phyloP scores from a whole-genome alignment of 257 asterid species.

The Ballota nigra region DNA sequence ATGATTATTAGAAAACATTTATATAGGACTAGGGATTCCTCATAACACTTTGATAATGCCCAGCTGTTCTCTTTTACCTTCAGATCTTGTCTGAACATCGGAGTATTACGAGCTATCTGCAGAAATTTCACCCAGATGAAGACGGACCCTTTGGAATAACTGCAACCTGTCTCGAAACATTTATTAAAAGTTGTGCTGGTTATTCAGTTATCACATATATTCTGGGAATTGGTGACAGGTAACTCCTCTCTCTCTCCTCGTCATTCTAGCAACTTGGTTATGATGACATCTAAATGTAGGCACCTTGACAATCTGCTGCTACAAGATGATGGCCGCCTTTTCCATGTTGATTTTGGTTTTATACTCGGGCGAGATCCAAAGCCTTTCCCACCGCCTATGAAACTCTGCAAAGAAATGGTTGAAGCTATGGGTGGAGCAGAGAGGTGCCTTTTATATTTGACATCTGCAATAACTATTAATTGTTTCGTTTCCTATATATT shows the following conservation, averaged over 20 bases:
- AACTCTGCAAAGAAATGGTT: conserved; percentile 99
- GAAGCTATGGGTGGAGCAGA: conserved; percentile 99
- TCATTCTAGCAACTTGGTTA: background rate
- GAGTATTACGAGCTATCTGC: conserved; percentile 87
- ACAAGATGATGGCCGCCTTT: conserved; percentile 94
- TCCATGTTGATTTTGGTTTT: conserved; percentile 95
- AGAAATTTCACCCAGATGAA: conserved; percentile 90
- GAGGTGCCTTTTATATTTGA: conserved; percentile 45
- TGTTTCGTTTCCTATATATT: background rate
- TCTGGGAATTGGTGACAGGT: conserved; percentile 98
- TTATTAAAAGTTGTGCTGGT: conserved; percentile 98
- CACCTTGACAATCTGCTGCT: conserved; percentile 96
- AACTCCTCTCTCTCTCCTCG: background rate
- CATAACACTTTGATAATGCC: background rate
- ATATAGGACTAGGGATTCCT: background rate
- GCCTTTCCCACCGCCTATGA: conserved; percentile 99
- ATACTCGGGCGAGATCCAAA: conserved; percentile 97
- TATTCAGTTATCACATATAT: conserved; percentile 98
- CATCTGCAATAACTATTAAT: background rate
- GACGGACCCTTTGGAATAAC: conserved; percentile 95
- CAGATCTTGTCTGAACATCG: conserved; percentile 99
- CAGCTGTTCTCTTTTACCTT: conserved; percentile 19
- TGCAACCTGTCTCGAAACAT: conserved; percentile 90
- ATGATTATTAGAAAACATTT: background rate
- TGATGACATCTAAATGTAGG: conserved; percentile 32